phyloP scores from a whole-genome alignment of 106 monocot species.

The Acanthochlamys bracteata region DNA sequence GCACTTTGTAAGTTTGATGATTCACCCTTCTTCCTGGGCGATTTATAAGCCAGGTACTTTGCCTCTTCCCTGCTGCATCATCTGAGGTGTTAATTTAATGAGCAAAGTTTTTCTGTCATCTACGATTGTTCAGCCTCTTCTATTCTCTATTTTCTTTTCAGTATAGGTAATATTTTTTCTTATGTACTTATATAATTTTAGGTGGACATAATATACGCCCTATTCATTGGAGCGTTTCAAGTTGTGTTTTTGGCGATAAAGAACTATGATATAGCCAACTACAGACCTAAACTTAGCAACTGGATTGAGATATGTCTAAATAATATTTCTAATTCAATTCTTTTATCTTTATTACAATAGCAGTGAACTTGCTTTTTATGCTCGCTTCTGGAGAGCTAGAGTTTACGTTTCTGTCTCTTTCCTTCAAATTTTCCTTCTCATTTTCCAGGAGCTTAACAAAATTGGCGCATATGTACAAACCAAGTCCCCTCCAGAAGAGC shows the following conservation, averaged over 20 bases:
- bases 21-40: conserved; percentile 80
- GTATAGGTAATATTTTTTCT: too few relatives aligned
- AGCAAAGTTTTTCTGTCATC: too few relatives aligned
- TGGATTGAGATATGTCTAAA: conserved; percentile 53
- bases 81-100: too few relatives aligned
- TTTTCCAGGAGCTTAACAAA: conserved; percentile 47
- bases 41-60: too few relatives aligned
- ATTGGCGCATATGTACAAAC: conserved; percentile 50
- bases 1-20: conserved; percentile 56
- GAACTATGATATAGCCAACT: conserved; percentile 63
- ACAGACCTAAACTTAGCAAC: conserved; percentile 44
- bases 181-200: conserved; percentile 15
- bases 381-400: not conserved
- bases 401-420: not conserved
- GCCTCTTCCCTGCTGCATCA: too few relatives aligned
- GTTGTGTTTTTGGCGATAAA: conserved; percentile 31
- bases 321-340: too few relatives aligned
- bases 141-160: too few relatives aligned
- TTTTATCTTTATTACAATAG: too few relatives aligned
- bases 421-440: not conserved
- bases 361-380: too few relatives aligned
- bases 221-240: conserved; percentile 81
- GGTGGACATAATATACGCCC: conserved; percentile 83
- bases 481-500: conserved; percentile 23
- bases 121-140: too few relatives aligned